phyloP scores from a whole-genome alignment of 2,329 filamentous ascomycete species.

The Ceratocystis albifundus region DNA sequence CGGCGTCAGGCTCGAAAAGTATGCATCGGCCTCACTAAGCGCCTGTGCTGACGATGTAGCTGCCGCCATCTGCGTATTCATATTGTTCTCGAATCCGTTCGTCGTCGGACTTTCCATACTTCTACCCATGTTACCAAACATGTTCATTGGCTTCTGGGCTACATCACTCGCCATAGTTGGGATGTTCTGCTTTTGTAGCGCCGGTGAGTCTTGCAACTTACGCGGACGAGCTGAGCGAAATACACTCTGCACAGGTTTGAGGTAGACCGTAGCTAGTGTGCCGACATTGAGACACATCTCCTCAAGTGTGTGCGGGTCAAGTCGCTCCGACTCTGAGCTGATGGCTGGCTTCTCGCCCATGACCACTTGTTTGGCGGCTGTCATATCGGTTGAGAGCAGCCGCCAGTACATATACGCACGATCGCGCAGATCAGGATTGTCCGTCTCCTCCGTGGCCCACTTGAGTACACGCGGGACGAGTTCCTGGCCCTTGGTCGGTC shows the following conservation, averaged over 20 bases:
- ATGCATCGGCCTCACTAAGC: slow-evolving; percentile 75
- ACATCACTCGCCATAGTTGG: slow-evolving; percentile 38
- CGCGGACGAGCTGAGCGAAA: slow-evolving; percentile 80
- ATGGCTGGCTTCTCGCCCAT: slow-evolving; percentile 98
- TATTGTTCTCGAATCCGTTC: background rate
- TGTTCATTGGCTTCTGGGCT: slow-evolving; percentile 48
- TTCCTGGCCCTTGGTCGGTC: slow-evolving; percentile 86
- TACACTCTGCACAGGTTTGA: slow-evolving; percentile 94
- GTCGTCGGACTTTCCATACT: slow-evolving; percentile 32
- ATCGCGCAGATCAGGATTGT: slow-evolving; percentile 92
- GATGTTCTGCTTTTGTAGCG: slow-evolving; percentile 62
- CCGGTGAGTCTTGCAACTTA: slow-evolving; percentile 69
- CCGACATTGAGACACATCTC: slow-evolving; percentile 96
- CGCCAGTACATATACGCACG: slow-evolving; percentile 99
- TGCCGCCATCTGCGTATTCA: slow-evolving; percentile 2
- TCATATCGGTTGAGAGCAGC: slow-evolving; percentile 81
- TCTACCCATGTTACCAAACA: slow-evolving; percentile 36
- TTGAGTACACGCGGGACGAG: slow-evolving; percentile 90
- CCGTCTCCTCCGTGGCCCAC: slow-evolving; percentile 98
- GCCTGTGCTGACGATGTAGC: slow-evolving; percentile 41
- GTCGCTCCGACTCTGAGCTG: slow-evolving; percentile 86
- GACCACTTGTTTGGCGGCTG: slow-evolving; percentile 72
- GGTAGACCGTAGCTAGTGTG: slow-evolving; percentile 89
- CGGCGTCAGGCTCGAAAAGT: slow-evolving; percentile 70
- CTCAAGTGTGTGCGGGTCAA: slow-evolving; percentile 82